A percentile compares a stretch with the other conserved stretches of the same genome.
These are phyloP conservation scores for Rhododendron vialii DNA, from an alignment of 148 eudicot genomes.

Conservation along the genomic window DNA sequence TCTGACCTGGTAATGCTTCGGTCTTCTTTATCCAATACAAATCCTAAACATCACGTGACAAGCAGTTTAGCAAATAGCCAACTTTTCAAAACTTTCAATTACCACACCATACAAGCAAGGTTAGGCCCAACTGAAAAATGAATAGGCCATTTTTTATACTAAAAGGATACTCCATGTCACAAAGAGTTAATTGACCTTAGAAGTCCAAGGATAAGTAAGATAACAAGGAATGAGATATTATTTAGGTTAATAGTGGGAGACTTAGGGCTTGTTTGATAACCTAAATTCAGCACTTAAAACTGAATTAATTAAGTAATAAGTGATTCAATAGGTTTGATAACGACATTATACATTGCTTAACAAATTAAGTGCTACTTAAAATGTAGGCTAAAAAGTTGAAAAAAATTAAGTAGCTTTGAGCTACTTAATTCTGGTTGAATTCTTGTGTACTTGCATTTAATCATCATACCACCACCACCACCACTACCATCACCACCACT, in stretches of 20 bases:
- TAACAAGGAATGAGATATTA: background rate
- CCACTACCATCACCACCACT: too few species aligned
- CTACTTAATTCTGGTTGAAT: too few species aligned
- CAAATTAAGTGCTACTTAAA: too few species aligned
- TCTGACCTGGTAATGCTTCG: slow-evolving; percentile 89
- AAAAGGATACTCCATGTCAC: background rate
- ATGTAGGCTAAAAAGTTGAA: too few species aligned
- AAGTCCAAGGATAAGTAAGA: background rate
- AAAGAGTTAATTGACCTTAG: background rate
- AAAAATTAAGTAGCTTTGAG: too few species aligned
- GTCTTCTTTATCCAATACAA: slow-evolving; percentile 88
- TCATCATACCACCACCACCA: too few species aligned
- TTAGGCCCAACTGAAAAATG: background rate
- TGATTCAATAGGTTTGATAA: too few species aligned
- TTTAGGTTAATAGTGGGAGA: background rate
- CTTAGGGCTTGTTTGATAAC: too few species aligned
- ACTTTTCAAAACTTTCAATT: background rate
- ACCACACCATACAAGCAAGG: background rate
- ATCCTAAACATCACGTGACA: slow-evolving; percentile 42
- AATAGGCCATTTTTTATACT: background rate
- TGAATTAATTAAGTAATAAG: too few species aligned
- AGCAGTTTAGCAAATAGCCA: background rate
- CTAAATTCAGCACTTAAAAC: too few species aligned
- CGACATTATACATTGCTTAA: too few species aligned
- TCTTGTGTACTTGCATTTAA: too few species aligned